Base-by-base conservation (phyloP, 306 rosid genomes). In the Begonia loranthoides region DNA sequence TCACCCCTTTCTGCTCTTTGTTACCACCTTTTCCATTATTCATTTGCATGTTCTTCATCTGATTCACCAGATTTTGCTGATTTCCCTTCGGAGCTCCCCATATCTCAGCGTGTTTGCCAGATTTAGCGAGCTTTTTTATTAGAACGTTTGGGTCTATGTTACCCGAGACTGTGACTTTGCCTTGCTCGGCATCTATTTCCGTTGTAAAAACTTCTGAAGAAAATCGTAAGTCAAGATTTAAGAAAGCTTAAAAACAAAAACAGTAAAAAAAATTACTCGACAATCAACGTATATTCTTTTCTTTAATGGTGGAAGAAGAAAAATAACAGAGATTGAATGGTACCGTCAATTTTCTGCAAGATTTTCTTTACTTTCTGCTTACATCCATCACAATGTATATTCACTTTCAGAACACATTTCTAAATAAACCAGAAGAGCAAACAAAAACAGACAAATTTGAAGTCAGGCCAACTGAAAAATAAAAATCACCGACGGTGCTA, bases 301-400 rank as follows among this genome's bases (percentile, higher is more conserved):
- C 36, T 28, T 28, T 43, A 1, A 2, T 4, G 47, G 47, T 3
- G 47, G 47, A 43, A 43, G 47, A n/a, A 43, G 47, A 10, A 43
- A 41, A n/a, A 43, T 28, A 8, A 28, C 8, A 28, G 9, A 28
- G 6, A 28, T 28, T 5, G 36, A 28, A 28, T 28, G 36, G 47
- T 43, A 86, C 99, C 99, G 34, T 92, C 99, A 51, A 92, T 92
- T 76, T 77, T 80, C 73, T 87, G 88, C 71, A 92, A 45, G 76
- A 80, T 87, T 80, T 86, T 92, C 94, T 83, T 92, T 16, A 92
- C 99, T 67, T 92, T 86, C 0, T 78, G 86, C 65, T 83, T 92
- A 60, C 99, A 92, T 16, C 99, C 99, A 49, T 86, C 99, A 51
- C 99, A 92, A 74, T 92, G 99, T 12, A 92, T 83, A 70, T 92